Evolutionary conservation across 305 asterid species (phyloP).

Genomic region (Stenogyne calaminthoides): DNA sequence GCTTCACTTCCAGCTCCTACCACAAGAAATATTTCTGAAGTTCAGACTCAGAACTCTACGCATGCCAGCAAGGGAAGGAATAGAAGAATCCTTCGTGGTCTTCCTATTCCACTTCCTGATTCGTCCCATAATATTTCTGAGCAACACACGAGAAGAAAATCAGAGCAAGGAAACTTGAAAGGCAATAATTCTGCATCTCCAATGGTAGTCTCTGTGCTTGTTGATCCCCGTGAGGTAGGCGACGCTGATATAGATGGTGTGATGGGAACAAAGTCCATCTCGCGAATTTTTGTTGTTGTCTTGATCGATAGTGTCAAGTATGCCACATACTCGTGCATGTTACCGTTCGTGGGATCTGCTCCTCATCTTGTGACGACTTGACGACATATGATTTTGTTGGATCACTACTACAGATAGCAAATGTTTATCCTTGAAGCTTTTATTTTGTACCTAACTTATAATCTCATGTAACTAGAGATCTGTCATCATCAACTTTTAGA

Average conservation of each 20-base stretch:
- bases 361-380: slow-evolving; percentile 64
- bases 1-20: slow-evolving; percentile 53
- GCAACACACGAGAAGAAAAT: slow-evolving; percentile 35
- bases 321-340: slow-evolving; percentile 87
- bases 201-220: slow-evolving; percentile 89
- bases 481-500: neutral
- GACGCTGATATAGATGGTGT: slow-evolving; percentile 65
- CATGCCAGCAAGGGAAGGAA: slow-evolving; percentile 47
- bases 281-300: slow-evolving; percentile 82
- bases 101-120: slow-evolving; percentile 58
- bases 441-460: slow-evolving; percentile 18
- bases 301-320: slow-evolving; percentile 84
- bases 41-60: slow-evolving; percentile 48
- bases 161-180: slow-evolving; percentile 47
- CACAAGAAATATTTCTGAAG: slow-evolving; percentile 46
- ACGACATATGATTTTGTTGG: slow-evolving; percentile 21
- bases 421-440: neutral
- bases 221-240: slow-evolving; percentile 82
- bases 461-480: slow-evolving; percentile 1
- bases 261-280: slow-evolving; percentile 66
- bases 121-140: slow-evolving; percentile 56
- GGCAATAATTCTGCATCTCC: slow-evolving; percentile 54
- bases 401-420: slow-evolving; percentile 39
- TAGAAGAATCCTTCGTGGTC: slow-evolving; percentile 69
- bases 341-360: slow-evolving; percentile 69